These are phyloP conservation scores for Rhododendron ferrugineum DNA, from an alignment of 148 eudicot genomes.

Conservation along the genomic window DNA sequence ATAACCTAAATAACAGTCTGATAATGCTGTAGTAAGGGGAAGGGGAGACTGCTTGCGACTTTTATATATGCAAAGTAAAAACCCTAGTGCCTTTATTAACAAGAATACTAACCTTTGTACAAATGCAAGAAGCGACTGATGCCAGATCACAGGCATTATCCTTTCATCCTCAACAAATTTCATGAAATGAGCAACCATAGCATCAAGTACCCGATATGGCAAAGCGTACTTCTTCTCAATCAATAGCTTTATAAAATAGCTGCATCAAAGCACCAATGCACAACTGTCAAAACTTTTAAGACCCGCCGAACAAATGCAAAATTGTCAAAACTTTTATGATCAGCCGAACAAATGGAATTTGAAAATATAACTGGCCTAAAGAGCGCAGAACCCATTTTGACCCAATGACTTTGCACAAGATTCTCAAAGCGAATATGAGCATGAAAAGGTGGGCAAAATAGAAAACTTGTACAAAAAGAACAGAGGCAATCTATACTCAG, in stretches of 20 bases:
- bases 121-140: slow-evolving; percentile 91
- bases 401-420: neutral
- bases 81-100: too few species aligned
- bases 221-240: slow-evolving; percentile 90
- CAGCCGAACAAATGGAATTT: neutral
- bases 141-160: slow-evolving; percentile 96
- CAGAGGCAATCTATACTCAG: neutral
- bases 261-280: slow-evolving; percentile 31
- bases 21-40: too few species aligned
- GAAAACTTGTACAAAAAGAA: neutral
- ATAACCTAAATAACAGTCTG: too few species aligned
- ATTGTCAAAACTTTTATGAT: neutral
- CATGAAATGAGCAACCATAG: slow-evolving; percentile 84
- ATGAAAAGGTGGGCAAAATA: neutral
- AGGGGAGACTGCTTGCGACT: too few species aligned
- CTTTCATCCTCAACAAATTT: slow-evolving; percentile 69
- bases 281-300: neutral
- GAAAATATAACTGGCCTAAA: neutral
- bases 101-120: slow-evolving; percentile 59
- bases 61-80: too few species aligned
- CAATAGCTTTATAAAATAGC: slow-evolving; percentile 73
- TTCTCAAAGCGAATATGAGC: neutral
- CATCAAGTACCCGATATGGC: slow-evolving; percentile 91
- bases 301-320: neutral
- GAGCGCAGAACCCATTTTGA: neutral